Conservation (phyloP, 164 flowering plant species). For the Litsea cubeba region DNA sequence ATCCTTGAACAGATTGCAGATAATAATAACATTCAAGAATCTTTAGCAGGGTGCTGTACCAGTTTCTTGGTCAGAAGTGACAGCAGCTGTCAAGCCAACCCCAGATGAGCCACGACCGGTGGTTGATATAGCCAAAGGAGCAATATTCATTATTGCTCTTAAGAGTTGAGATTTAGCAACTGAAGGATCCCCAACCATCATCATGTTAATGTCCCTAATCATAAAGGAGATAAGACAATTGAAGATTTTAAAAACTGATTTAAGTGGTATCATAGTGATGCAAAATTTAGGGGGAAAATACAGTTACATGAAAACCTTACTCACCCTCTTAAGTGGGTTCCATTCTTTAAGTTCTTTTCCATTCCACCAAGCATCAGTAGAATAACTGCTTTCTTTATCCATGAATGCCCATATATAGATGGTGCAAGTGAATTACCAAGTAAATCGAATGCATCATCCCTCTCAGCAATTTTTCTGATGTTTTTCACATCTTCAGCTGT, state of each 20-base stretch:
- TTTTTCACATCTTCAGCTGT: conserved; percentile 63
- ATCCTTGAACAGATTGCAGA: background rate
- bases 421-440: conserved; percentile 98
- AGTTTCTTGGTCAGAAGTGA: conserved; percentile 98
- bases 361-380: conserved; percentile 94
- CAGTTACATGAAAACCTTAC: background rate
- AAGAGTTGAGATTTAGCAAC: conserved; percentile 98
- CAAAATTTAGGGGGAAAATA: background rate
- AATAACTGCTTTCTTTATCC: conserved; percentile 97
- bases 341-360: conserved; percentile 93
- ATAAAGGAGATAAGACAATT: background rate
- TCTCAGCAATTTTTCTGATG: conserved; percentile 71
- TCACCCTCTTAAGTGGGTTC: conserved; percentile 93
- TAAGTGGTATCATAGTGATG: background rate
- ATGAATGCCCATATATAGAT: conserved; percentile 91
- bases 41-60: conserved; percentile 34
- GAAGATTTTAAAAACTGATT: background rate
- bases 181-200: conserved; percentile 99
- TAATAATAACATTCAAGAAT: background rate
- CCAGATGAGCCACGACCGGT: conserved; percentile 99
- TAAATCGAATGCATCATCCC: conserved; percentile 74
- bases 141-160: conserved; percentile 96
- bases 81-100: conserved; percentile 99
- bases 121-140: conserved; percentile 98
- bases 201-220: conserved; percentile 94